Base-by-base conservation (phyloP, 345 rosid genomes). In the Sonneratia caseolaris region DNA sequence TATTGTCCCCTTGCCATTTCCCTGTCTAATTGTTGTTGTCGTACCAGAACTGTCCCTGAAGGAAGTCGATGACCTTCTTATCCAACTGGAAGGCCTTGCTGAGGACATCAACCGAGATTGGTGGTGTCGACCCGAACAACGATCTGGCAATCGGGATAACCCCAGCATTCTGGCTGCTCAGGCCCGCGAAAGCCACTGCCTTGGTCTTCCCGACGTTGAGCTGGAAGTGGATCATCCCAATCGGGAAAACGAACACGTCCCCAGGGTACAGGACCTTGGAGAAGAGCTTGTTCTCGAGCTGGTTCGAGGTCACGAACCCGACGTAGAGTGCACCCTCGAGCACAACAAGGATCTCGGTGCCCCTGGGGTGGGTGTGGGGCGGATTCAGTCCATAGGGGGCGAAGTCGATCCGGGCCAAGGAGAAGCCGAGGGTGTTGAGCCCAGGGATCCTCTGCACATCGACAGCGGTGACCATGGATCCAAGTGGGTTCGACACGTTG, bases 211-310 rank as follows among this genome's bases (percentile, higher is more conserved):
- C 78, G 4, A 76, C 18, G 37, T 76, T 76, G 36, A 76, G 38
- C 70, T 76, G 78, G 68, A 76, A 76, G 71, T 76, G 78, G 22
- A 76, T 71, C 51, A 76, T 57, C n/a, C 78, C 78, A 8, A 70
- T 64, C 1, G 78, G 78, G 56, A 76, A 76, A 27, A 76, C 78
- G 59, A 76, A 71, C 16, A 71, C 78, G 18, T 76, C 78, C 0
- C 78, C 75, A 7, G 37, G 37, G 27, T 71, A 56, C 13, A 76
- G 61, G 48, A 70, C 74, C 68, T 76, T 76, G 71, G 78, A 43
- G 57, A 76, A 71, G 57, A 76, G 71, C 27, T 68, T 67, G 71
- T 76, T 76, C 40, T 42, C 70, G 16, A 73, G 62, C 45, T 72
- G 78, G 71, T 76, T n/a, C 38, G 78, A 76, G 15, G 78, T 76